Evolutionary conservation across 257 asterid genomes (phyloP).

Genomic region (Euphrasia confusa): DNA sequence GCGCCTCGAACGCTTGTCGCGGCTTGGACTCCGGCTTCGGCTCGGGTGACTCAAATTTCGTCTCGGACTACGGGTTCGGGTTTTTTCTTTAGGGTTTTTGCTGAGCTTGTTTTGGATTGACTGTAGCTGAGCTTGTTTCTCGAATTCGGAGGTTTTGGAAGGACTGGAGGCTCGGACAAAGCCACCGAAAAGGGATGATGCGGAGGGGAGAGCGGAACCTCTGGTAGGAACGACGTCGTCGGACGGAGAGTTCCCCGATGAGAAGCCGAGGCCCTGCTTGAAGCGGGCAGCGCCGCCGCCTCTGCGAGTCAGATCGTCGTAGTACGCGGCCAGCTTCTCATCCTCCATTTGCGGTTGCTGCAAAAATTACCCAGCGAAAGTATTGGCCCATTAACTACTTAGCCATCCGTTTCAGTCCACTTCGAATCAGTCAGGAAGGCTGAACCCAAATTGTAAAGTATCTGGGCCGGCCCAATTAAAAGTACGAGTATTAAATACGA

Average conservation of each 20-base stretch:
- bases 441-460: too few relatives aligned
- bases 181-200: slow-evolving; percentile 55
- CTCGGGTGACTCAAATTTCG: slow-evolving; percentile 24
- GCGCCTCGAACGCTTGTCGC: slow-evolving; percentile 31
- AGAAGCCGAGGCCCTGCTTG: slow-evolving; percentile 89
- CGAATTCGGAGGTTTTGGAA: slow-evolving; percentile 41
- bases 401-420: too few relatives aligned
- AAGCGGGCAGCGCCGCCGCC: slow-evolving; percentile 92
- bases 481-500: too few relatives aligned
- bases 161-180: slow-evolving; percentile 84
- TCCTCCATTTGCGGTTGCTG: slow-evolving; percentile 63
- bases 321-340: slow-evolving; percentile 84
- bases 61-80: slow-evolving; percentile 33
- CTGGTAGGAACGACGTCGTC: slow-evolving; percentile 47
- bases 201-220: slow-evolving; percentile 62
- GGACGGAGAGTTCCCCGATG: slow-evolving; percentile 33
- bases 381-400: too few relatives aligned
- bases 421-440: too few relatives aligned
- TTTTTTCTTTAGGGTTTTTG: slow-evolving; percentile 37
- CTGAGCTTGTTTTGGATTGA: slow-evolving; percentile 71
- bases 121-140: slow-evolving; percentile 56
- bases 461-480: too few relatives aligned
- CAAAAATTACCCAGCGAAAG: background rate
- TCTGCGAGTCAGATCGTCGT: slow-evolving; percentile 81
- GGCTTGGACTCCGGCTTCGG: slow-evolving; percentile 39